Evolutionary conservation across 2,329 filamentous ascomycete species (phyloP).

Genomic region (Penicillium expansum): DNA sequence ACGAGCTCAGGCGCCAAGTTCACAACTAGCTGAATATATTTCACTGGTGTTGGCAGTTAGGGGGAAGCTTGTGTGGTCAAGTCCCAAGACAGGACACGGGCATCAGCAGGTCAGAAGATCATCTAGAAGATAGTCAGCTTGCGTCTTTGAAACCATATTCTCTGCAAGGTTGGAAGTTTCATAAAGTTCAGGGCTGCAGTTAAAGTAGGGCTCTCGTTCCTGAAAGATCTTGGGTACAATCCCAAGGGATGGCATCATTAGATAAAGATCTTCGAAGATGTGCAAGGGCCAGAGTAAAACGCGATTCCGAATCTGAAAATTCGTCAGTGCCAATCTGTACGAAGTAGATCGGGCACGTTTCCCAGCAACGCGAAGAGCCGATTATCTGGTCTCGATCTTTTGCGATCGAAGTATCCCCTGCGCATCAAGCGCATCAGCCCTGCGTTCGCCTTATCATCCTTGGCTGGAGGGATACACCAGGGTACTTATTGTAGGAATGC

Average conservation of each 20-base stretch:
- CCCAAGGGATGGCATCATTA: neutral
- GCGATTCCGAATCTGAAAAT: neutral
- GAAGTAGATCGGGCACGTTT: neutral
- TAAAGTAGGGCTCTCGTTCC: neutral
- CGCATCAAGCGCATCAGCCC: neutral
- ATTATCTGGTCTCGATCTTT: neutral
- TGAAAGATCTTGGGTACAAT: neutral
- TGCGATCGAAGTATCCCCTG: slow-evolving; percentile 3
- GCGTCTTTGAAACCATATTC: neutral
- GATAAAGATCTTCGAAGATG: neutral
- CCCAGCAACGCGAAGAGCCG: neutral
- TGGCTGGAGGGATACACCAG: neutral
- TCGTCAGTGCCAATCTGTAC: neutral
- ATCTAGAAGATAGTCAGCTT: neutral
- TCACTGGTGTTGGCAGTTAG: neutral
- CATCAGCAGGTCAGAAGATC: slow-evolving; percentile 1
- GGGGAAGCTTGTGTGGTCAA: neutral
- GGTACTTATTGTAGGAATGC: neutral
- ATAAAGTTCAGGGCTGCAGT: neutral
- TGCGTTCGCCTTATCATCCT: neutral
- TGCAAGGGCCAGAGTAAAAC: neutral
- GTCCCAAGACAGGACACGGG: neutral
- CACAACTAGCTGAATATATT: neutral
- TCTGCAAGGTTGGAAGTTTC: slow-evolving; percentile 2
- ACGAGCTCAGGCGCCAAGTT: neutral